A percentile compares a stretch with the other conserved stretches of the same genome.
Conservation (phyloP, 805 yeast species). For the Blastobotrys attinorum region DNA sequence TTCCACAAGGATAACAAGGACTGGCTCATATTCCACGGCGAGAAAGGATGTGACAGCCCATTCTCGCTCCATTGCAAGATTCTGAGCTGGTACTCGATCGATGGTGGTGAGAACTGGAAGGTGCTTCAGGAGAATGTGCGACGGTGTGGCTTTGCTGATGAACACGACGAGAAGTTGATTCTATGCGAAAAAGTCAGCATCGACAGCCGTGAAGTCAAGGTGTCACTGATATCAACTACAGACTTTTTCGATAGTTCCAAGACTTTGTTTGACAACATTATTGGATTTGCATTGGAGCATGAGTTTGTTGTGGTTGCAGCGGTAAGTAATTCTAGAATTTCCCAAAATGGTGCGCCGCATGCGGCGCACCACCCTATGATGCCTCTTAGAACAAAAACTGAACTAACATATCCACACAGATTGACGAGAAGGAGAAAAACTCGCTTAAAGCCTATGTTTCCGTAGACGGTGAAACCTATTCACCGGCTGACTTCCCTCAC, state of each 20-base stretch:
- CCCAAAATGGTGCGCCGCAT: no score
- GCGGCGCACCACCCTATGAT: not conserved
- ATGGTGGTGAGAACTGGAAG: conserved; percentile 60
- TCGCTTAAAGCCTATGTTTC: conserved; percentile 61
- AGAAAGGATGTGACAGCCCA: conserved; percentile 45
- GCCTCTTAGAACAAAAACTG: not conserved
- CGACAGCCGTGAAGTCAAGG: conserved; percentile 4
- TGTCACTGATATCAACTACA: conserved; percentile 38
- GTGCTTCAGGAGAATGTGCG: conserved; percentile 45
- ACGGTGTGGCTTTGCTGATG: conserved; percentile 62
- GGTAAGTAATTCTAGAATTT: conserved; percentile 2
- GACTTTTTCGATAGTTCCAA: conserved; percentile 41
- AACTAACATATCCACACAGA: conserved; percentile 2
- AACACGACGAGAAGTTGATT: conserved; percentile 44
- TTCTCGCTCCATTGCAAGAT: conserved; percentile 43
- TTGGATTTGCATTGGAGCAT: conserved; percentile 68
- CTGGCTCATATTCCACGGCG: conserved; percentile 65
- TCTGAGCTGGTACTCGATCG: conserved; percentile 52
- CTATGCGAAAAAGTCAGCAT: conserved; percentile 44
- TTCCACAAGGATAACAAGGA: conserved; percentile 54
- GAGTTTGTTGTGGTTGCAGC: conserved; percentile 69
- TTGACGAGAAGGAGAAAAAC: conserved; percentile 37
- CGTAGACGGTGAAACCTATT: conserved; percentile 67
- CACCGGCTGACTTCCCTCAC: conserved; percentile 74
- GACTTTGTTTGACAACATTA: conserved; percentile 46